Conservation (phyloP, 805 yeast species). For the Candida qinlingensis region DNA sequence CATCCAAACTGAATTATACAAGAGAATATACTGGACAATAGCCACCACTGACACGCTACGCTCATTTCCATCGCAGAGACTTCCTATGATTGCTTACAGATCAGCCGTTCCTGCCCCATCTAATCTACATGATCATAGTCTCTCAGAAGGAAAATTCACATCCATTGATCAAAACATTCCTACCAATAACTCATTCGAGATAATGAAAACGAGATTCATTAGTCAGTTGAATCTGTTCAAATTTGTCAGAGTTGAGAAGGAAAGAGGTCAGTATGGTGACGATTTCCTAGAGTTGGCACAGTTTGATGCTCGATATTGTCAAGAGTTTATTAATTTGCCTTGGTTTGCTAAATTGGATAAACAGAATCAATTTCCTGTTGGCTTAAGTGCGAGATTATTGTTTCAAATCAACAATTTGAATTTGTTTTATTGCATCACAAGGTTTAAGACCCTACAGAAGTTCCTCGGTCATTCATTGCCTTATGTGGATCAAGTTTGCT, state of each 20-base stretch:
- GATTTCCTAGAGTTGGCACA: background rate
- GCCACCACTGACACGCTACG: slow-evolving; percentile 1
- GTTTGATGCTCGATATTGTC: background rate
- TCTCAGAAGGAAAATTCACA: background rate
- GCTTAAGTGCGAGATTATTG: background rate
- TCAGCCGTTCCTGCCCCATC: background rate
- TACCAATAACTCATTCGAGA: background rate
- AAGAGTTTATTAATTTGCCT: background rate
- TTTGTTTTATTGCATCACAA: background rate
- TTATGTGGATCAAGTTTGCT: background rate
- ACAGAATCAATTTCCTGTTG: background rate
- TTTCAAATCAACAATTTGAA: slow-evolving; percentile 1
- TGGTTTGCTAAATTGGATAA: background rate
- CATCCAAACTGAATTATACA: background rate
- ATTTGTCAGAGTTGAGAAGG: background rate
- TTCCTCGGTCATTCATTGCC: background rate
- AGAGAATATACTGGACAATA: background rate
- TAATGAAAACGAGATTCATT: background rate
- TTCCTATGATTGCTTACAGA: background rate
- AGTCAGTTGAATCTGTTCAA: background rate
- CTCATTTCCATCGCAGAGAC: background rate
- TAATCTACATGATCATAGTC: background rate
- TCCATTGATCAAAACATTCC: background rate
- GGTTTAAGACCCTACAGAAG: background rate
- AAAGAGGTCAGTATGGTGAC: background rate